Percentiles rank a stretch among this genome's conserved stretches.
These are phyloP conservation scores for Hydnomerulius pinastri DNA, from an alignment of 768 basidiomycete genomes.

Conservation along the genomic window DNA sequence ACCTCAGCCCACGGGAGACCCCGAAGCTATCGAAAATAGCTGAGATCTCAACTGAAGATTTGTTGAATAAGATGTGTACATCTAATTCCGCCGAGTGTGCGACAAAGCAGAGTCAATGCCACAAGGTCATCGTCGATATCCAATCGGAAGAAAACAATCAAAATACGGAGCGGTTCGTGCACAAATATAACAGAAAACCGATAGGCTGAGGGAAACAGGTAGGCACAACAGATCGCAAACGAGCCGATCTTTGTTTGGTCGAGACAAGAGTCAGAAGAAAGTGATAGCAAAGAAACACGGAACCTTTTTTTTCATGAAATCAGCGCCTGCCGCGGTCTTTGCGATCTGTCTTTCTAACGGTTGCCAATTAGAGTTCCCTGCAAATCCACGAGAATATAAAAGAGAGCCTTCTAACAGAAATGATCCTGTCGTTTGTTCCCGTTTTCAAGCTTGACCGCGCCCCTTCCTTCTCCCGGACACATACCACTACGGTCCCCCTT, in stretches of 20 bases:
- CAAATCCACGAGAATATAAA: conserved; percentile 32
- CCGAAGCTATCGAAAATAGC: conserved; percentile 33
- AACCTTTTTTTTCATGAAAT: conserved; percentile 30
- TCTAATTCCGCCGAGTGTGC: conserved; percentile 36
- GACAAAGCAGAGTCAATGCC: conserved; percentile 30
- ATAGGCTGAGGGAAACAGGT: conserved; percentile 39
- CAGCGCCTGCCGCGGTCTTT: conserved; percentile 32
- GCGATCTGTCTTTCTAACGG: conserved; percentile 18
- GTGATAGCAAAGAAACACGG: conserved; percentile 32
- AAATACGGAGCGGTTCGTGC: conserved; percentile 48
- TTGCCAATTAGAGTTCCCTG: conserved; percentile 33
- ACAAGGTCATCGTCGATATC: conserved; percentile 40
- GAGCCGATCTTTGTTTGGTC: conserved; percentile 27
- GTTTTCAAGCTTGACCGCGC: conserved; percentile 13
- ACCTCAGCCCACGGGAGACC: conserved; percentile 33
- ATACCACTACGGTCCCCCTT: neutral
- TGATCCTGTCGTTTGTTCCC: conserved; percentile 14
- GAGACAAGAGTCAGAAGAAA: conserved; percentile 28
- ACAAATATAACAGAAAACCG: conserved; percentile 41
- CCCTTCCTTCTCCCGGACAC: neutral
- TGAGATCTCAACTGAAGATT: conserved; percentile 50
- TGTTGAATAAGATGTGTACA: conserved; percentile 31
- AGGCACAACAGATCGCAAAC: conserved; percentile 25
- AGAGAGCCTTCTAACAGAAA: conserved; percentile 13
- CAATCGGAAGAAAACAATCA: conserved; percentile 50